Conservation (phyloP, 2,329 filamentous ascomycete species). For the Botrytis squamosa region DNA sequence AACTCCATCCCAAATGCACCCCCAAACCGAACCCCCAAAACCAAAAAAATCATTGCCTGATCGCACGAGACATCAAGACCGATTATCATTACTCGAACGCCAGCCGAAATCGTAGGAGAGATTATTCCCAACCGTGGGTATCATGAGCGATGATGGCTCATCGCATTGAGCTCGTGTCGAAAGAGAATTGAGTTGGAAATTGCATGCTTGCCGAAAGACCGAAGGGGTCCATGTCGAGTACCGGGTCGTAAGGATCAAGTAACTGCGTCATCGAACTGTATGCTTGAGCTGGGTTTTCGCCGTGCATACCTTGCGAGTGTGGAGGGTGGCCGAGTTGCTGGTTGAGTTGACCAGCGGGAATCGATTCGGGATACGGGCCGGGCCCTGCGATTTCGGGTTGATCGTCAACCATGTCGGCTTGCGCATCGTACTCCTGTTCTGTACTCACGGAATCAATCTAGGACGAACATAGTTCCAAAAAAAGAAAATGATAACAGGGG, state of each 20-base stretch:
- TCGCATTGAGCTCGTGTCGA: constrained; percentile 50
- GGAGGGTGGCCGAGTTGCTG: constrained; percentile 40
- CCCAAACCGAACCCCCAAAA: background rate
- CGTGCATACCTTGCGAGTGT: constrained; percentile 44
- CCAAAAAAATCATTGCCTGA: background rate
- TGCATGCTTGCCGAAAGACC: constrained; percentile 93
- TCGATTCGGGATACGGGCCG: constrained; percentile 61
- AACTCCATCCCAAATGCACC: constrained; percentile 15
- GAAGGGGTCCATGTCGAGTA: constrained; percentile 90
- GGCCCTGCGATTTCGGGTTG: constrained; percentile 61
- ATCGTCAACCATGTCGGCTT: constrained; percentile 85
- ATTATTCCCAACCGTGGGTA: constrained; percentile 33
- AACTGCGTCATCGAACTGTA: constrained; percentile 45
- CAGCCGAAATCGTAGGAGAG: constrained; percentile 11
- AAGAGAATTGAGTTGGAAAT: constrained; percentile 81
- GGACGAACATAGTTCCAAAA: constrained; percentile 63
- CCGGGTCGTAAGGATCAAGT: constrained; percentile 76
- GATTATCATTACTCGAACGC: background rate
- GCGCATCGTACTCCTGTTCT: constrained; percentile 98
- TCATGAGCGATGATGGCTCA: constrained; percentile 33
- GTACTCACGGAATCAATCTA: constrained; percentile 62
- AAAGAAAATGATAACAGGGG: constrained; percentile 46
- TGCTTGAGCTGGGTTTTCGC: constrained; percentile 43
- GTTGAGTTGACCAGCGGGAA: constrained; percentile 42
- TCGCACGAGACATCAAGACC: constrained; percentile 12